Percentiles rank a stretch among this genome's conserved stretches.
phyloP scores from a whole-genome alignment of 805 yeast species.

The Priceomyces carsonii region DNA sequence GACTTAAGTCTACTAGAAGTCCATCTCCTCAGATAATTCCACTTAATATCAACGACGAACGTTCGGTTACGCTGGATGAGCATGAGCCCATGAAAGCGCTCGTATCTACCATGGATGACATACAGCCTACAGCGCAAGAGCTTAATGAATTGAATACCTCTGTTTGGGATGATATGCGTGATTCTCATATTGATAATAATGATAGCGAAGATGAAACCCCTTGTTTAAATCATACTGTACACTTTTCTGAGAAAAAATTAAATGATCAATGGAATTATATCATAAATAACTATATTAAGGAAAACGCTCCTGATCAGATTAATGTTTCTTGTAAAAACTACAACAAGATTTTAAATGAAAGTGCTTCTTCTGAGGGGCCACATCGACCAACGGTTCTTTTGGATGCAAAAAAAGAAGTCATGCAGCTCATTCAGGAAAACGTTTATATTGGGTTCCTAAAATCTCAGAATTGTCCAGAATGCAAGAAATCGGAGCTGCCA shows the following conservation, averaged over 20 bases:
- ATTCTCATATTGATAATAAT: conserved; percentile 9
- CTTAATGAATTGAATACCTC: neutral
- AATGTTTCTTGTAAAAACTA: conserved; percentile 45
- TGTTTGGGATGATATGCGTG: conserved; percentile 21
- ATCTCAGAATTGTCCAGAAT: too few species aligned
- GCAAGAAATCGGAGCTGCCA: too few species aligned
- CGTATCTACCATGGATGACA: conserved; percentile 27
- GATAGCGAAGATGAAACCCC: conserved; percentile 7
- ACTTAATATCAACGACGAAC: neutral
- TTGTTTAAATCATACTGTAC: conserved; percentile 4
- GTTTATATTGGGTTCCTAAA: conserved; percentile 24
- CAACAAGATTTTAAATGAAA: conserved; percentile 20
- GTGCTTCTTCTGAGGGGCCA: conserved; percentile 13
- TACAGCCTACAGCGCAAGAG: conserved; percentile 10
- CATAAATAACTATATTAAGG: conserved; percentile 38
- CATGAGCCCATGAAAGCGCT: conserved; percentile 23
- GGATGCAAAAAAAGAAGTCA: conserved; percentile 31
- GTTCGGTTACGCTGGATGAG: conserved; percentile 21
- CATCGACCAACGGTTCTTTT: conserved; percentile 28
- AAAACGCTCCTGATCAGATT: conserved; percentile 48
- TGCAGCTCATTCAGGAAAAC: conserved; percentile 36
- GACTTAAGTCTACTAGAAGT: neutral
- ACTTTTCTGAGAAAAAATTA: conserved; percentile 8
- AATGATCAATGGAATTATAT: conserved; percentile 38
- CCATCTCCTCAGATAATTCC: neutral